These are phyloP conservation scores for Pseudozyma hubeiensis DNA, from an alignment of 1,284 basidiomycete species.

Conservation along the genomic window DNA sequence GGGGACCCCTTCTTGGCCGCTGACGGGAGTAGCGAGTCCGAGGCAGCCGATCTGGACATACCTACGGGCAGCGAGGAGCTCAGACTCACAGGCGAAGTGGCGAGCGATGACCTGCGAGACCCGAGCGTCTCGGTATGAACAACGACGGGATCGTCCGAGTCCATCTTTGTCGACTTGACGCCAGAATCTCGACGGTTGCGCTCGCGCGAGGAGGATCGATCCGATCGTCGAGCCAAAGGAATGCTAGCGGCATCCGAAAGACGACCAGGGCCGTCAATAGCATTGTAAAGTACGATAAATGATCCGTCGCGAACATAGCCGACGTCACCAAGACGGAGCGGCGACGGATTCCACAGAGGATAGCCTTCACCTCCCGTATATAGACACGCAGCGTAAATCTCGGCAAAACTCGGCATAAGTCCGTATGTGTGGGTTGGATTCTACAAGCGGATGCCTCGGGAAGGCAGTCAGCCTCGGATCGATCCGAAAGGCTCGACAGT, in stretches of 20 bases:
- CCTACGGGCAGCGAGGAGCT: constrained; percentile 6
- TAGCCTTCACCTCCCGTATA: constrained; percentile 54
- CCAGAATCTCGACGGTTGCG: constrained; percentile 18
- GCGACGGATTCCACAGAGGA: constrained; percentile 58
- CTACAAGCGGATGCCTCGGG: not conserved
- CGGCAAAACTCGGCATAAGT: constrained; percentile 46
- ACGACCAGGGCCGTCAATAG: constrained; percentile 42
- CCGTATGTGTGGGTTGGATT: not conserved
- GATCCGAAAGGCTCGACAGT: no score
- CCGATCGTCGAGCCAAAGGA: constrained; percentile 27
- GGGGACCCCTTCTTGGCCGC: constrained; percentile 26
- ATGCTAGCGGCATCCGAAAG: constrained; percentile 46
- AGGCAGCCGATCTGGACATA: constrained; percentile 18
- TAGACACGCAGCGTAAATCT: constrained; percentile 52
- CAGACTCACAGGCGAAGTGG: constrained; percentile 6
- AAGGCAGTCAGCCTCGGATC: not conserved
- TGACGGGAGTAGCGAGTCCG: constrained; percentile 25
- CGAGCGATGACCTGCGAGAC: constrained; percentile 15
- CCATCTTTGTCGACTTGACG: constrained; percentile 7
- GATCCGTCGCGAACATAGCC: constrained; percentile 58
- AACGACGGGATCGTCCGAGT: constrained; percentile 14
- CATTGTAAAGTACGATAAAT: constrained; percentile 56
- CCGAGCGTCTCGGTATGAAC: constrained; percentile 1
- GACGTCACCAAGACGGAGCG: constrained; percentile 47
- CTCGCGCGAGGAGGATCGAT: constrained; percentile 30